Conservation (phyloP, 495 filamentous ascomycete species). For the Daldinia bambusicola region DNA sequence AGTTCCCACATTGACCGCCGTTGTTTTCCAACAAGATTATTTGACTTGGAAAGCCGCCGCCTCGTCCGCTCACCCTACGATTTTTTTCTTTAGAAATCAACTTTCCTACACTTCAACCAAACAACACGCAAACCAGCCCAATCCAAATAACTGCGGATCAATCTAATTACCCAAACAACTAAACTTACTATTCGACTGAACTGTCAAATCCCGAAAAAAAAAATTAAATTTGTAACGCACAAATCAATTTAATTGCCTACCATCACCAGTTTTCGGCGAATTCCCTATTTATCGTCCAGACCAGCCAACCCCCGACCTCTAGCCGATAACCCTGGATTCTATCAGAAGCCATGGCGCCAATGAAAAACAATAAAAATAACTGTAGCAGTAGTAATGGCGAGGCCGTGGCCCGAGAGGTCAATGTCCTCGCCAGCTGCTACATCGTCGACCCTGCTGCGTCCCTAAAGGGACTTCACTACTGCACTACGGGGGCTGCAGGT, state of each 20-base stretch:
- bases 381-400: slow-evolving; percentile 78
- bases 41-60: slow-evolving; percentile 24
- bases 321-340: slow-evolving; percentile 52
- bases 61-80: slow-evolving; percentile 16
- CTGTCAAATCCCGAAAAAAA: not conserved
- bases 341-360: slow-evolving; percentile 63
- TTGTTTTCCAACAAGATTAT: slow-evolving; percentile 15
- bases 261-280: not conserved
- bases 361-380: slow-evolving; percentile 71
- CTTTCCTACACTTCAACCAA: slow-evolving; percentile 2
- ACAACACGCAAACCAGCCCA: slow-evolving; percentile 1
- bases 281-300: slow-evolving; percentile 2
- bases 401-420: slow-evolving; percentile 65
- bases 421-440: slow-evolving; percentile 89
- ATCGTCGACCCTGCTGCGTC: slow-evolving; percentile 64
- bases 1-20: slow-evolving; percentile 29
- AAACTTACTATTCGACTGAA: not conserved
- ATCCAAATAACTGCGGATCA: slow-evolving; percentile 2
- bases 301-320: slow-evolving; percentile 11
- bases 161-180: slow-evolving; percentile 4
- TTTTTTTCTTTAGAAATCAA: not conserved
- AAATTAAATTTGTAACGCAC: slow-evolving; percentile 1
- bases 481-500: slow-evolving; percentile 85
- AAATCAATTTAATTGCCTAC: not conserved
- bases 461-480: slow-evolving; percentile 88